Percentiles rank a stretch among this genome's conserved stretches.
Evolutionary conservation across 2,329 filamentous ascomycete species (phyloP).

Genomic region (Ceratocystis eucalypticola): DNA sequence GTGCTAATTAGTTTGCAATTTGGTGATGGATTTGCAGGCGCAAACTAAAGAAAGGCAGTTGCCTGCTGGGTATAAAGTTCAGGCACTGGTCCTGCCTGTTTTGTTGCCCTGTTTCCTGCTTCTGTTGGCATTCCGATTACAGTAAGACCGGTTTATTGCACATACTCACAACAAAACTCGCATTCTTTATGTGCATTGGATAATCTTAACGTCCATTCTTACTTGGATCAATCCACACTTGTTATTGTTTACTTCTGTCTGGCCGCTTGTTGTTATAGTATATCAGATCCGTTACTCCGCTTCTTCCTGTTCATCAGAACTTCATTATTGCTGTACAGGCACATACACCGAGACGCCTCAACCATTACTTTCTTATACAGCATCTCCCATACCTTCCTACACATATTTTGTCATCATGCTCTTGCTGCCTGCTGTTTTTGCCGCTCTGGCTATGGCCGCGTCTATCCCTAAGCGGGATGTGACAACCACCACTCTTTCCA

Average conservation of each 20-base stretch:
- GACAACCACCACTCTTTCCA: slow-evolving; percentile 25
- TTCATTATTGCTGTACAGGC: not conserved
- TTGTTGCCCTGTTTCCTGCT: not conserved
- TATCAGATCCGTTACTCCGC: not conserved
- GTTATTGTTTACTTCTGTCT: not conserved
- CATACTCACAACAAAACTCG: not conserved
- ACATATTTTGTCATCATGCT: slow-evolving; percentile 9
- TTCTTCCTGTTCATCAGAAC: not conserved
- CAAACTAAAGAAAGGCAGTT: too few species aligned
- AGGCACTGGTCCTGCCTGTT: not conserved
- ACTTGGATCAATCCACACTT: not conserved
- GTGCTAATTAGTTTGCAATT: too few species aligned
- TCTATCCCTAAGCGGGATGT: slow-evolving; percentile 22
- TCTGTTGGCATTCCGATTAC: not conserved
- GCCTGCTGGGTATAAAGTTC: not conserved
- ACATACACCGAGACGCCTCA: not conserved
- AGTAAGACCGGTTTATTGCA: not conserved
- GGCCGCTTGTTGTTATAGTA: not conserved
- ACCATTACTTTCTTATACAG: not conserved
- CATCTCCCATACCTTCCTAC: not conserved
- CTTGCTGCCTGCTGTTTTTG: slow-evolving; percentile 7
- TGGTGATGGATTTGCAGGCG: too few species aligned
- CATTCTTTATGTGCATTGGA: slow-evolving; percentile 1
- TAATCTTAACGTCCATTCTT: not conserved
- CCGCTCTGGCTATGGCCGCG: slow-evolving; percentile 9